Evolutionary conservation across 257 asterid genomes (phyloP).

Genomic region (Penstemon davidsonii): DNA sequence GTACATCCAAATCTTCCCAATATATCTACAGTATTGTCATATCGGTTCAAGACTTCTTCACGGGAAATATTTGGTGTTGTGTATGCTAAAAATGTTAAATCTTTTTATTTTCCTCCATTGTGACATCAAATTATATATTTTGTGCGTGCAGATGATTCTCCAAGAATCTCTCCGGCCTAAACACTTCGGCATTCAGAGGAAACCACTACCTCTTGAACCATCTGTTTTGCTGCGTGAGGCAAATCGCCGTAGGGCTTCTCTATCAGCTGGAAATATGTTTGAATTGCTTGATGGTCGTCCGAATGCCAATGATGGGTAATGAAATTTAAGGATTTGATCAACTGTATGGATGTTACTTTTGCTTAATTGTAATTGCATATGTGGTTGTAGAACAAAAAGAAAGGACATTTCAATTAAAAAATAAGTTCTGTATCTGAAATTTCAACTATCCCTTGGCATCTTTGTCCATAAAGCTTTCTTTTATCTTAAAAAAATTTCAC

Average conservation of each 20-base stretch:
- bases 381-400: slow-evolving; percentile 26
- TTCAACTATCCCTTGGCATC: not conserved
- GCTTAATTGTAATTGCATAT: slow-evolving; percentile 1
- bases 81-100: not conserved
- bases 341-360: slow-evolving; percentile 20
- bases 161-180: slow-evolving; percentile 76
- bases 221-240: slow-evolving; percentile 94
- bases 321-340: slow-evolving; percentile 28
- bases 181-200: slow-evolving; percentile 94
- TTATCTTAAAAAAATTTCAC: not conserved
- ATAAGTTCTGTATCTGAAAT: not conserved
- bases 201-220: slow-evolving; percentile 97
- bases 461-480: not conserved
- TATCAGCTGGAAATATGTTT: slow-evolving; percentile 89
- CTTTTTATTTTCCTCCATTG: slow-evolving; percentile 22
- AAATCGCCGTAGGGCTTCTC: slow-evolving; percentile 97
- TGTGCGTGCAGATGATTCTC: slow-evolving; percentile 65
- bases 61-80: slow-evolving; percentile 4
- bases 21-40: not conserved
- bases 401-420: not conserved
- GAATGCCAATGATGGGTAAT: slow-evolving; percentile 66
- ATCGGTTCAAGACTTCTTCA: not conserved
- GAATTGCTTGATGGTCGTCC: slow-evolving; percentile 83
- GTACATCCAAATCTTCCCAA: slow-evolving; percentile 17
- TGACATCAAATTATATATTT: slow-evolving; percentile 18